phyloP scores from a whole-genome alignment of 768 basidiomycete genomes.

The Mrakia gelida region DNA sequence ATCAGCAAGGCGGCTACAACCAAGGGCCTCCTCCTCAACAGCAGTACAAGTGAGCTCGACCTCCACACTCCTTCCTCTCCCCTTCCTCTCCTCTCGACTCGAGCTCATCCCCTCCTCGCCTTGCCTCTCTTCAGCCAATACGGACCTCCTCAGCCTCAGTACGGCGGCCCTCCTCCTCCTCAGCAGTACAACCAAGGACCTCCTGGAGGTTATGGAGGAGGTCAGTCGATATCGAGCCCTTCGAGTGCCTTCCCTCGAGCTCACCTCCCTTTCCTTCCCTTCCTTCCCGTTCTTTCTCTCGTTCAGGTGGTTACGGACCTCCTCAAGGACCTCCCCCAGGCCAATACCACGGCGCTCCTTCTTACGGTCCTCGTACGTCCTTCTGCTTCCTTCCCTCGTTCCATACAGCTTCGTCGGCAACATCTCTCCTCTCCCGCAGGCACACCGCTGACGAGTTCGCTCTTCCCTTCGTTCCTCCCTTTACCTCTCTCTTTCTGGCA shows the following conservation, averaged over 20 bases:
- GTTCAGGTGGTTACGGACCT: slow-evolving; percentile 2
- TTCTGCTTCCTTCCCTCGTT: not conserved
- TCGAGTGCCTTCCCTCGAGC: not conserved
- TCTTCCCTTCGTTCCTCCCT: not conserved
- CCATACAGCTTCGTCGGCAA: not conserved
- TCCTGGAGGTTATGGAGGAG: slow-evolving; percentile 1
- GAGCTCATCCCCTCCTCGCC: not conserved
- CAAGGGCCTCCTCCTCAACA: not conserved
- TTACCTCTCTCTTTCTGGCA: not conserved
- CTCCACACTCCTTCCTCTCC: not conserved
- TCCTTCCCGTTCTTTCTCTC: not conserved
- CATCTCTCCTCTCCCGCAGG: not conserved
- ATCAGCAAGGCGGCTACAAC: slow-evolving; percentile 6
- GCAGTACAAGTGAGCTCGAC: slow-evolving; percentile 4
- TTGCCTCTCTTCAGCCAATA: not conserved
- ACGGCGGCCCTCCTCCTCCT: slow-evolving; percentile 10
- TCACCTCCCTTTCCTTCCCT: not conserved
- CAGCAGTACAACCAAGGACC: slow-evolving; percentile 1
- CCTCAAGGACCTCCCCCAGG: slow-evolving; percentile 21
- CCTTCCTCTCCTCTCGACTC: not conserved
- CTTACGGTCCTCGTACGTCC: slow-evolving; percentile 7
- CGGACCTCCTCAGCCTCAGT: slow-evolving; percentile 14
- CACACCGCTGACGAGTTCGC: not conserved
- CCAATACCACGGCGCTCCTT: slow-evolving; percentile 11
- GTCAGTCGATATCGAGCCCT: not conserved